Base-by-base conservation (phyloP, 2,329 filamentous ascomycete species). In the Ascochyta viciae-villosae region DNA sequence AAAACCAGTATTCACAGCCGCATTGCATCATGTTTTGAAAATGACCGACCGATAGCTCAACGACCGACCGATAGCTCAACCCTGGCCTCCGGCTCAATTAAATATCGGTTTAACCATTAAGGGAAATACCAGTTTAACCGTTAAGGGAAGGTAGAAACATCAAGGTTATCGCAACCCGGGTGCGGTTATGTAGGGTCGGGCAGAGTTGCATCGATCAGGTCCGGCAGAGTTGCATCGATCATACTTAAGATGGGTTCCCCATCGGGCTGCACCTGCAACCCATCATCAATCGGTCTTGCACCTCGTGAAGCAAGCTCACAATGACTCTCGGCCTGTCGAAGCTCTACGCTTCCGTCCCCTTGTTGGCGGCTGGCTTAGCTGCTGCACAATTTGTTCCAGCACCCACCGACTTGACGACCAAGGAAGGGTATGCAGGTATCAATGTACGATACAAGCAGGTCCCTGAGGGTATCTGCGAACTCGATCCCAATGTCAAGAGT, bases 401-500 rank as follows among this genome's bases (percentile, higher is more conserved):
- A 15, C 80, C 80, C 0, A 77, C 75, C 1, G 73, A 81, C 59
- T 70, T 82, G 34, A 81, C 72, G 9, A 70, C 69, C 8, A 77
- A 75, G 31, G 73, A 74, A 50, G 81, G 80, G 10, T 77, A 77
- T 48, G 74, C 78, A 52, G 80, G 80, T 51, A 74, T 83, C 58
- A 80, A 79, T 23, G 83, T 87, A 52, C 81, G 83, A 16, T 87
- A 85, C 70, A 87, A 87, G 68, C 76, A 85, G 67, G 83, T 82
- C 15, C 78, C 80, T 0, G 46, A 64, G 1, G 83, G 83, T 3
- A 84, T 84, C 52, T 85, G 83, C 61, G 83, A 86, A 72, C 78
- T 82, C 3, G 82, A 83, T 16, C 82, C 82, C 1, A 78, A 80
- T 26, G 82, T 85, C 19, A 85, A 85, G 61, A 83, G 80, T 26